Evolutionary conservation across 2,329 filamentous ascomycete species (phyloP).

Genomic region (Amphichorda felina): DNA sequence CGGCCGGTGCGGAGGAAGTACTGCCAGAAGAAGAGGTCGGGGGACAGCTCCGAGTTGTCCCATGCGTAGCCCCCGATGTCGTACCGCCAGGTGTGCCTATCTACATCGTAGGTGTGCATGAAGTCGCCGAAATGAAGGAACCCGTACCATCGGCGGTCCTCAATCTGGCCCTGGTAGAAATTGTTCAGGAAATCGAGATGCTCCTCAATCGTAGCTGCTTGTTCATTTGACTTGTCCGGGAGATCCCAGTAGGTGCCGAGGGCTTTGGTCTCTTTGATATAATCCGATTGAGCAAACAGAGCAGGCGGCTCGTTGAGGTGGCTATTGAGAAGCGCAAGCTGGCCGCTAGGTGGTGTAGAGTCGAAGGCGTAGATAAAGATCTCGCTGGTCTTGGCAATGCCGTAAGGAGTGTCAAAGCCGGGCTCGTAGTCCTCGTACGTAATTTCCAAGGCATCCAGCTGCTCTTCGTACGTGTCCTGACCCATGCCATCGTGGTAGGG

Average conservation of each 20-base stretch:
- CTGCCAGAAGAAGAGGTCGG: constrained; percentile 49
- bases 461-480: constrained; percentile 40
- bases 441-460: constrained; percentile 46
- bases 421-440: constrained; percentile 52
- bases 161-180: constrained; percentile 42
- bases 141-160: constrained; percentile 47
- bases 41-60: constrained; percentile 52
- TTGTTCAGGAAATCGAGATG: constrained; percentile 41
- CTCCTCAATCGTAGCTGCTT: constrained; percentile 29
- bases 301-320: constrained; percentile 37
- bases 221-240: constrained; percentile 13
- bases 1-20: constrained; percentile 47
- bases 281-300: constrained; percentile 31
- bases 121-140: constrained; percentile 52
- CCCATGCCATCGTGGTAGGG: constrained; percentile 46
- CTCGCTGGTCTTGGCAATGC: constrained; percentile 45
- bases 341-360: constrained; percentile 34
- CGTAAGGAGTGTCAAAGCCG: constrained; percentile 41
- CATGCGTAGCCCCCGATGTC: constrained; percentile 52
- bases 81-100: constrained; percentile 49
- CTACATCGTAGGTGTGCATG: constrained; percentile 47
- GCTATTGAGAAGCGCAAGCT: constrained; percentile 27
- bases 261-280: constrained; percentile 35
- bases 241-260: constrained; percentile 40
- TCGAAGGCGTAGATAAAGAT: constrained; percentile 38